Evolutionary conservation across 1,139 yeast species (phyloP).

Genomic region (Suhomyces ambrosiae): DNA sequence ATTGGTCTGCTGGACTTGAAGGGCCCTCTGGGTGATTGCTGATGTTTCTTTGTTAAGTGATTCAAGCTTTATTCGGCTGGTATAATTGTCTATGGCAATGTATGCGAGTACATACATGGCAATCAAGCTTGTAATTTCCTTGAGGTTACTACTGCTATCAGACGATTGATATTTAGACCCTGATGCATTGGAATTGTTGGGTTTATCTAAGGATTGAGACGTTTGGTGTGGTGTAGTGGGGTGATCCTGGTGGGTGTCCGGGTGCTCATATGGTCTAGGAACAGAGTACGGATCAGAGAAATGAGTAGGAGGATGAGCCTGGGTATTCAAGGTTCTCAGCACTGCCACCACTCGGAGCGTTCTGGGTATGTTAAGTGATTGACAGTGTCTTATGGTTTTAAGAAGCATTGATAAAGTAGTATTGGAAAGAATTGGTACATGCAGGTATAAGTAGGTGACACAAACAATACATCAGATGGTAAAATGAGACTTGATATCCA

Average conservation of each 20-base stretch:
- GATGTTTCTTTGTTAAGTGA: constrained; percentile 40
- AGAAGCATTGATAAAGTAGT: background rate
- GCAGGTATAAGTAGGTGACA: no score
- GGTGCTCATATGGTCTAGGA: constrained; percentile 8
- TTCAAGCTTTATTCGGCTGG: constrained; percentile 45
- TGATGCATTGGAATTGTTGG: constrained; percentile 1
- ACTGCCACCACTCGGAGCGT: background rate
- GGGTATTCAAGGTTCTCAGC: constrained; percentile 1
- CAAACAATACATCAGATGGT: no score
- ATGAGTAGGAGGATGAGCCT: constrained; percentile 9
- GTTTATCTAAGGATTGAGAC: background rate
- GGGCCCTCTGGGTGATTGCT: constrained; percentile 44
- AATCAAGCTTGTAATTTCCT: constrained; percentile 38
- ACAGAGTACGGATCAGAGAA: constrained; percentile 10
- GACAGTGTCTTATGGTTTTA: background rate
- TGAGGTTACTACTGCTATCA: constrained; percentile 16
- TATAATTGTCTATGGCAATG: constrained; percentile 55
- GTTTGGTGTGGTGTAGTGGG: background rate
- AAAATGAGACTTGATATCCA: no score
- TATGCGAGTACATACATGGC: constrained; percentile 46
- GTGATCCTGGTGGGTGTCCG: background rate
- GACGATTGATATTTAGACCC: constrained; percentile 1
- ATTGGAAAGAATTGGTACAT: no score
- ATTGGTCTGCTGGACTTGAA: constrained; percentile 46
- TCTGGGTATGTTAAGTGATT: background rate